Conservation (phyloP, 768 basidiomycete species). For the Pleurotus cornucopiae region DNA sequence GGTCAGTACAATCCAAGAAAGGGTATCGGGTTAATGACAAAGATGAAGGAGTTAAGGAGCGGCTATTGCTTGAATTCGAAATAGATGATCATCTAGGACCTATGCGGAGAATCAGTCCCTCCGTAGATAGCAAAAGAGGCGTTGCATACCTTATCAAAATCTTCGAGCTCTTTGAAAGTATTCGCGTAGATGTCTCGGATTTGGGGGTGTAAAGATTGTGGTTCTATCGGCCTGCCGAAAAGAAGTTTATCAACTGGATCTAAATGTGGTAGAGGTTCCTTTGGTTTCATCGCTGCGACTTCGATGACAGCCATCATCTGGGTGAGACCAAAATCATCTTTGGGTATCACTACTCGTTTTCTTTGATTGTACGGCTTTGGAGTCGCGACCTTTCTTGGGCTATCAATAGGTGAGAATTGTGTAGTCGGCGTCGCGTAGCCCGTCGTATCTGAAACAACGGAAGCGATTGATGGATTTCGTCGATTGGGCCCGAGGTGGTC, state of each 20-base stretch:
- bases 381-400: conserved; percentile 19
- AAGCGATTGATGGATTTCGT: conserved; percentile 70
- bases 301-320: conserved; percentile 90
- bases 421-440: conserved; percentile 42
- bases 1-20: too few relatives aligned
- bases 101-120: neutral
- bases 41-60: neutral
- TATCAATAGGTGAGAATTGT: conserved; percentile 13
- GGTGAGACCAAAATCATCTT: conserved; percentile 81
- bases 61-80: neutral
- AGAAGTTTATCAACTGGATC: conserved; percentile 70
- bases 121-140: neutral
- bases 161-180: conserved; percentile 70
- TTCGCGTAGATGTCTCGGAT: conserved; percentile 68
- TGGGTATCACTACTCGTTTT: conserved; percentile 50
- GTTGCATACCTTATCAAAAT: conserved; percentile 67
- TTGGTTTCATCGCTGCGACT: conserved; percentile 44
- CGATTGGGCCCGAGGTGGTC: conserved; percentile 22
- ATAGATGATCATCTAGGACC: conserved; percentile 6
- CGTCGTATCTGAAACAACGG: conserved; percentile 65
- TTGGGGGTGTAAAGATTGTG: conserved; percentile 63
- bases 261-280: conserved; percentile 27
- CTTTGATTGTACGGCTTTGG: conserved; percentile 29
- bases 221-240: conserved; percentile 63
- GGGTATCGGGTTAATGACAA: too few relatives aligned